Percentiles rank a stretch among this genome's conserved stretches.
Conservation (phyloP, 345 rosid species). For the Eutrema heterophyllum region DNA sequence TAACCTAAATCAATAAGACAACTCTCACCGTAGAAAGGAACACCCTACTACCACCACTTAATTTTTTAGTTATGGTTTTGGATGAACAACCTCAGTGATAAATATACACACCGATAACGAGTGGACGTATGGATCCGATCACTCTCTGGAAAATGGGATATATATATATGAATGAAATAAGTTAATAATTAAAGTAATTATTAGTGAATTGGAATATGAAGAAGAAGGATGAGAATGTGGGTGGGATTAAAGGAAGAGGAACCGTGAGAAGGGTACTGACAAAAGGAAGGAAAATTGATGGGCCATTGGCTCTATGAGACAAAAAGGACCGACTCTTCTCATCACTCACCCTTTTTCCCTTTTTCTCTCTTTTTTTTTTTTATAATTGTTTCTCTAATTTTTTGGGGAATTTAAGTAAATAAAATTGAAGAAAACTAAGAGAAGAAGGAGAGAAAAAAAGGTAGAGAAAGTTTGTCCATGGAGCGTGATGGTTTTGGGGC, state of each 20-base stretch:
- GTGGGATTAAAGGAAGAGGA: constrained; percentile 25
- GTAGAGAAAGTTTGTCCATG: constrained; percentile 32
- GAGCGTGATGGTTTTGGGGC: constrained; percentile 36
- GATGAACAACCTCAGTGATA: not conserved
- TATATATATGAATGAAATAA: not conserved
- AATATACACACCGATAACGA: not conserved
- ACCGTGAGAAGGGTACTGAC: constrained; percentile 42
- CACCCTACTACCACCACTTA: too few relatives aligned
- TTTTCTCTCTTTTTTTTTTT: too few relatives aligned
- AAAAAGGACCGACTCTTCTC: constrained; percentile 39
- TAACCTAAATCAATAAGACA: too few relatives aligned
- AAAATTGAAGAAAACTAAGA: constrained; percentile 26
- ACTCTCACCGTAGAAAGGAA: too few relatives aligned
- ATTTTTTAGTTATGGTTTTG: not conserved
- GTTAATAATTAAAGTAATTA: not conserved
- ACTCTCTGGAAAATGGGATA: not conserved
- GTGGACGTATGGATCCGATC: not conserved
- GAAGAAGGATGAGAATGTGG: not conserved
- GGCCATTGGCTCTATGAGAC: constrained; percentile 38
- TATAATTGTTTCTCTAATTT: constrained; percentile 1
- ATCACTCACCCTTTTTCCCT: constrained; percentile 29
- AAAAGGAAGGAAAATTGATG: constrained; percentile 36
- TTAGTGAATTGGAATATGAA: not conserved
- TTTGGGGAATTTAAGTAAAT: constrained; percentile 4
- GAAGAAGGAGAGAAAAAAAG: constrained; percentile 16